Conservation (phyloP, 371 early-diverging fungal genomes). For the Mucor racemosus region DNA sequence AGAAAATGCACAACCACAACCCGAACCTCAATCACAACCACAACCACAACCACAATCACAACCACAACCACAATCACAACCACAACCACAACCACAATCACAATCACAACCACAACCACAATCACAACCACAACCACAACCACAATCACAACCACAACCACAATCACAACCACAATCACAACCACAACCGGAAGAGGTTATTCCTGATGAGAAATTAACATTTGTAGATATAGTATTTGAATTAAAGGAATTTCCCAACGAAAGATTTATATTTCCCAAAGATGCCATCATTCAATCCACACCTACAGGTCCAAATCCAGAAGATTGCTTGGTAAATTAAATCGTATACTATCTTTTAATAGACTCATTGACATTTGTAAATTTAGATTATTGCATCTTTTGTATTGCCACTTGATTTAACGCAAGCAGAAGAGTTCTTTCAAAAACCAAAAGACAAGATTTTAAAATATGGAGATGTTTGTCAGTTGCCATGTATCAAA, state of each 20-base stretch:
- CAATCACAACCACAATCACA: background rate
- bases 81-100: background rate
- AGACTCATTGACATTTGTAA: background rate
- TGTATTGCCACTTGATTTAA: conserved; percentile 32
- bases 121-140: background rate
- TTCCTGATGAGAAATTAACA: conserved; percentile 10
- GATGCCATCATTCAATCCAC: conserved; percentile 31
- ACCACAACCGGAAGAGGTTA: background rate
- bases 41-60: background rate
- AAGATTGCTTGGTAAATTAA: background rate
- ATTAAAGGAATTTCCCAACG: conserved; percentile 45
- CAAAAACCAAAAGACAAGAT: conserved; percentile 35
- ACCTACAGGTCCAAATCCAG: conserved; percentile 4
- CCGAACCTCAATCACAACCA: background rate
- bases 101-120: background rate
- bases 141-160: conserved; percentile 1
- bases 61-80: background rate
- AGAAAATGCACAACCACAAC: background rate
- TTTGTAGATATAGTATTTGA: conserved; percentile 51
- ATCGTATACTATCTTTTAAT: no score
- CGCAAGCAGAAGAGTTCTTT: conserved; percentile 27
- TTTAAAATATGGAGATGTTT: conserved; percentile 23
- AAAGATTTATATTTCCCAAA: conserved; percentile 51
- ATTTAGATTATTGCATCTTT: conserved; percentile 30
- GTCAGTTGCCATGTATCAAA: conserved; percentile 1